Evolutionary conservation across 2,329 filamentous ascomycete species (phyloP).

Genomic region (Epichloe festucae): DNA sequence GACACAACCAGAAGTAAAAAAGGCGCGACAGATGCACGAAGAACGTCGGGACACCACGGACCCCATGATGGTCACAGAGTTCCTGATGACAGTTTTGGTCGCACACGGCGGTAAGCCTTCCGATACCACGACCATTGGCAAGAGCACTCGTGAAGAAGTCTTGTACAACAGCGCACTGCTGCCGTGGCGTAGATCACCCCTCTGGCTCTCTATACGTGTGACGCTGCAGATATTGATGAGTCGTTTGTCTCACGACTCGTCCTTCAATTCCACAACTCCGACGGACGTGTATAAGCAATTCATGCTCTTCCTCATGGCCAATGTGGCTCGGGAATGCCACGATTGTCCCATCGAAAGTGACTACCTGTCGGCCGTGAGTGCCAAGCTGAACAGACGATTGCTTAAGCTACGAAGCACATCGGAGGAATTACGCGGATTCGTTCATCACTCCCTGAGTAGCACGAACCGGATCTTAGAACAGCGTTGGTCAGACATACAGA

Average conservation of each 20-base stretch:
- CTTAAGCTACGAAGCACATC: slow-evolving; percentile 20
- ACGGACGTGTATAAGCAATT: slow-evolving; percentile 3
- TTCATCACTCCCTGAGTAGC: not conserved
- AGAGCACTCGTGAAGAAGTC: slow-evolving; percentile 42
- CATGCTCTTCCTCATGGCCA: slow-evolving; percentile 4
- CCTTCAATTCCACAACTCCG: slow-evolving; percentile 1
- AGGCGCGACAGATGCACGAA: slow-evolving; percentile 19
- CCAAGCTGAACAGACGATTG: slow-evolving; percentile 28
- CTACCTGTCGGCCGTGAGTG: slow-evolving; percentile 24
- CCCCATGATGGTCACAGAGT: slow-evolving; percentile 37
- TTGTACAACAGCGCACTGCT: slow-evolving; percentile 20
- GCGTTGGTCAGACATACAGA: slow-evolving; percentile 27
- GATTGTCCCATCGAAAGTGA: slow-evolving; percentile 8
- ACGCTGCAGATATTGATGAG: slow-evolving; percentile 25
- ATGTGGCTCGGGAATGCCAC: not conserved
- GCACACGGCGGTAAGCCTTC: slow-evolving; percentile 19
- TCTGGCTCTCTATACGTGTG: slow-evolving; percentile 44
- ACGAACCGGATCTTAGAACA: not conserved
- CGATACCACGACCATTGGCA: slow-evolving; percentile 25
- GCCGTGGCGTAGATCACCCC: slow-evolving; percentile 36
- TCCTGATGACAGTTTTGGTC: slow-evolving; percentile 26
- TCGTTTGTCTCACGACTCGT: slow-evolving; percentile 1
- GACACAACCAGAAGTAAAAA: slow-evolving; percentile 21
- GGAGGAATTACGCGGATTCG: not conserved
- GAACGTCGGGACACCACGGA: slow-evolving; percentile 35